Evolutionary conservation across 495 filamentous ascomycete genomes (phyloP), one percentile per base, ranked within the genome.

Genomic region (Usnea hakonensis): DNA sequence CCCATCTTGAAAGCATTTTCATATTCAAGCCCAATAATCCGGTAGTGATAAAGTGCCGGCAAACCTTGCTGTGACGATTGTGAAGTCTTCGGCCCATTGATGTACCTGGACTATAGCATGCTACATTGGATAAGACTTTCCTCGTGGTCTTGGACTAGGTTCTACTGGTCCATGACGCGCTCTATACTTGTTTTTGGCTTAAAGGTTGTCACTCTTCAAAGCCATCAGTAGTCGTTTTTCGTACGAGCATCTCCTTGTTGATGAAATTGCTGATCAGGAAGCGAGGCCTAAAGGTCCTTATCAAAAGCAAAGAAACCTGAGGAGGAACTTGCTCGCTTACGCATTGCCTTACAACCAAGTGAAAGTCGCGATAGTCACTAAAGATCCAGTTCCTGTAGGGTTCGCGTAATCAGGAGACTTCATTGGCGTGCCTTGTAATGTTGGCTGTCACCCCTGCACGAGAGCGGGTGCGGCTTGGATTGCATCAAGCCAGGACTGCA

Each of bases 31-130:
- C 28, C 48, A 2, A 19, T 16, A 16, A 35, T 58, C 38, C 28
- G n/a, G n/a, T 33, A 43, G 26, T 33, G 26, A 38, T 44, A 14
- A 10, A 50, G 23, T 50, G 46, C 46, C 46, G 46, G 23, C 23
- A 28, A 28, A 41, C 37, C 55, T 36, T 41, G 56, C 37, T 58
- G 26, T 23, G 23, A 19, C 53, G n/a, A 53, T 53, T 44, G 19
- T 53, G 46, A 36, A 60, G 46, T 9, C 46, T 44, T 48, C 28
- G 32, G 19, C 60, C 55, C 26, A 37, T 32, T 26, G 38, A 37
- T 80, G 63, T 83, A 82, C 48, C 71, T 72, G 64, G 81, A 79
- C 0, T 60, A 28, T 14, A 78, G 28, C 78, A 65, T 81, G 79
- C 23, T n/a, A n/a, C 72, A 60, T 66, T 79, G 73, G 5, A 76